Conservation (phyloP, 768 basidiomycete species). For the Podaxis sp. region DNA sequence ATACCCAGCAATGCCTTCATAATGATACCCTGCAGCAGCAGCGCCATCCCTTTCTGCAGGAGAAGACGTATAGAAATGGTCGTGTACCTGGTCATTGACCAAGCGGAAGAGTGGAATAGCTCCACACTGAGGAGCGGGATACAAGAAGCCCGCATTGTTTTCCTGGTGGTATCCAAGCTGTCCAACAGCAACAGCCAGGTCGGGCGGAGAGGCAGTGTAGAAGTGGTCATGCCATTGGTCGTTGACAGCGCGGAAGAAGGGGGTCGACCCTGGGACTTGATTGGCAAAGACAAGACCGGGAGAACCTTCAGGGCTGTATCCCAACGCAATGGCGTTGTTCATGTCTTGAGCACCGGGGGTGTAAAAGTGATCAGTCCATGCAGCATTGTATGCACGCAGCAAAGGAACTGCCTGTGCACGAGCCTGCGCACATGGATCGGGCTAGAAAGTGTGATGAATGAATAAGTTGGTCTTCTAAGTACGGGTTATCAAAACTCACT, state of each 20-base stretch:
- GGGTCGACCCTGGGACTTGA: neutral
- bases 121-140: neutral
- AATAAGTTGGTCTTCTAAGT: neutral
- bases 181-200: neutral
- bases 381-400: neutral
- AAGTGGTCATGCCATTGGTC: constrained; percentile 4
- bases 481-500: neutral
- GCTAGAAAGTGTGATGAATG: neutral
- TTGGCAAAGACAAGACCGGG: neutral
- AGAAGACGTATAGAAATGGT: neutral
- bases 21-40: neutral
- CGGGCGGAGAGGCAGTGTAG: neutral
- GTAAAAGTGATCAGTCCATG: neutral
- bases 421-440: neutral
- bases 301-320: neutral
- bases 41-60: neutral
- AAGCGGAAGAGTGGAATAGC: neutral
- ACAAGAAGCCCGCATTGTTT: neutral
- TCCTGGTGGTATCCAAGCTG: neutral
- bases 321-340: neutral
- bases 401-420: neutral
- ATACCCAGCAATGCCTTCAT: no score
- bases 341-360: constrained; percentile 3
- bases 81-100: neutral
- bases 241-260: neutral